A percentile compares a stretch with the other conserved stretches of the same genome.
These are phyloP conservation scores for Phytopythium helicoides DNA, from an alignment of 352 stramenopile genomes.

Conservation along the genomic window DNA sequence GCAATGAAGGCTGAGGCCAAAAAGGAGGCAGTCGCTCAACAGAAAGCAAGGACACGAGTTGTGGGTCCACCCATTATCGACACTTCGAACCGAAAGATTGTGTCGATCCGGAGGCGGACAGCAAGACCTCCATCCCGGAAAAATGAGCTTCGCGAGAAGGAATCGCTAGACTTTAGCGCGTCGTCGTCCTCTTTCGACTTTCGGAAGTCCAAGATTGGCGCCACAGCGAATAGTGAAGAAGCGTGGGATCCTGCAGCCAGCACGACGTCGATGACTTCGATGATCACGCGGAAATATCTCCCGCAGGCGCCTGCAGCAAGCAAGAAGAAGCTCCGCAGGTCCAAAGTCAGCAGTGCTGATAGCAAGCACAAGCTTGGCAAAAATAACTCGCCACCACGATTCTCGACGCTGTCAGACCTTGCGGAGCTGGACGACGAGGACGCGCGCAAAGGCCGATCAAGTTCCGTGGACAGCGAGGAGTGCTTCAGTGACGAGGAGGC, in stretches of 20 bases:
- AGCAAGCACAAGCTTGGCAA: neutral
- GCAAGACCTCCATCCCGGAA: constrained; percentile 1
- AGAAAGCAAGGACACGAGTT: neutral
- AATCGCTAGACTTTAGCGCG: constrained; percentile 37
- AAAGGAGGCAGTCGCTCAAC: neutral
- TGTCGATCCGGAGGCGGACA: constrained; percentile 6
- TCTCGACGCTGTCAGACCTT: constrained; percentile 23
- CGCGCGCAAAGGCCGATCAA: constrained; percentile 10
- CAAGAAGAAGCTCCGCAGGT: neutral
- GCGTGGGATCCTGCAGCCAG: constrained; percentile 16
- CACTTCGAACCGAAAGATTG: constrained; percentile 2
- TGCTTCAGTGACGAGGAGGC: constrained; percentile 25
- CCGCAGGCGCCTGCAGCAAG: neutral
- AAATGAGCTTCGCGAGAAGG: constrained; percentile 13
- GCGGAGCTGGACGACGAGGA: constrained; percentile 16
- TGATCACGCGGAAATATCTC: constrained; percentile 36
- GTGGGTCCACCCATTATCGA: constrained; percentile 1
- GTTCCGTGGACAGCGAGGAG: constrained; percentile 12
- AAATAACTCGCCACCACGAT: constrained; percentile 3
- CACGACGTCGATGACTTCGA: constrained; percentile 29
- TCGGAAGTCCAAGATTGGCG: neutral
- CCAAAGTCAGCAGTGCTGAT: neutral
- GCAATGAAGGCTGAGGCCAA: neutral
- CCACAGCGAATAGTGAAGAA: neutral
- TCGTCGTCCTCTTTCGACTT: constrained; percentile 24